phyloP scores from a whole-genome alignment of 1,139 yeast species.

The Saccharomyces hybrid region DNA sequence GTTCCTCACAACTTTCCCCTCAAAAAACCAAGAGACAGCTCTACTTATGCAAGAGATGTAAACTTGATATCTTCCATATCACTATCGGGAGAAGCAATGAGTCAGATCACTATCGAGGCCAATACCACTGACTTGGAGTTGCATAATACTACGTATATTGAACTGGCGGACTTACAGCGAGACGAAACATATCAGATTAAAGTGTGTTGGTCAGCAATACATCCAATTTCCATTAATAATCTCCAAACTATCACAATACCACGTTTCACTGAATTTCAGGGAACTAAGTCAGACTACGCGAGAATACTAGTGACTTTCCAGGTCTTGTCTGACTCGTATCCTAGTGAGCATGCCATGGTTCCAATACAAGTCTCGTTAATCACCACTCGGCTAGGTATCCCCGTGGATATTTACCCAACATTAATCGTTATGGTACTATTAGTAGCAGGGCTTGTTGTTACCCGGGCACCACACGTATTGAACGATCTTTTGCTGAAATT shows the following conservation, averaged over 20 bases:
- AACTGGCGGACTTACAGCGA: constrained; percentile 6
- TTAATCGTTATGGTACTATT: neutral
- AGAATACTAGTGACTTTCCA: constrained; percentile 13
- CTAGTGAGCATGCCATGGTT: constrained; percentile 8
- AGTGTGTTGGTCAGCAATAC: constrained; percentile 18
- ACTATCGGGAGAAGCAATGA: neutral
- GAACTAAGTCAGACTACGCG: constrained; percentile 10
- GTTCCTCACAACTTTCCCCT: constrained; percentile 2
- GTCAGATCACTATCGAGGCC: neutral
- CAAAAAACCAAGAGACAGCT: neutral
- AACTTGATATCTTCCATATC: neutral
- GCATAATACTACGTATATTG: constrained; percentile 5
- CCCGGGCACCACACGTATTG: neutral
- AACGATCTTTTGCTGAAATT: neutral
- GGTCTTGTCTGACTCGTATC: constrained; percentile 14
- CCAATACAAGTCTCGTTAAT: constrained; percentile 19
- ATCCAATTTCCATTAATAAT: constrained; percentile 10
- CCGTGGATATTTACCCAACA: constrained; percentile 21
- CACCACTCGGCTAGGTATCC: constrained; percentile 18
- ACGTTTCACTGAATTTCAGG: constrained; percentile 10
- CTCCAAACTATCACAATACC: constrained; percentile 7
- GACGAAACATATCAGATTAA: constrained; percentile 12
- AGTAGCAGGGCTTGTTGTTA: neutral
- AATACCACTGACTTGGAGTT: neutral
- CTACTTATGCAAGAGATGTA: neutral